Base-by-base conservation (phyloP, 108 stramenopile genomes). In the Cyclotella atomus region DNA sequence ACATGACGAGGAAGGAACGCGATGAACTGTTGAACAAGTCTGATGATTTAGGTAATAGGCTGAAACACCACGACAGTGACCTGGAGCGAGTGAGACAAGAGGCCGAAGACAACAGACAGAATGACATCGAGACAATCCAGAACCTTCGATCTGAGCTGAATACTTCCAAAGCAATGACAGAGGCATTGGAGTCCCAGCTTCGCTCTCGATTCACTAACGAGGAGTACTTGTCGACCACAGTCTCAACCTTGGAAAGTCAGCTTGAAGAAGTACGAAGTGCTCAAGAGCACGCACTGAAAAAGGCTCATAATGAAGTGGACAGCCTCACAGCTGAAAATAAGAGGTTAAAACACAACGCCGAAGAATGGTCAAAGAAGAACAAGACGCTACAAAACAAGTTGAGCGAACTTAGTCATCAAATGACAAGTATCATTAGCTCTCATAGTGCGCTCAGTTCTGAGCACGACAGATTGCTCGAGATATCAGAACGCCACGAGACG, bases 131-230 rank as follows among this genome's bases (percentile, higher is more conserved):
- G 17, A 70, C 66, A 21, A 83, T 86, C 30, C 38, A 79, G 21
- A 77, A 72, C 8, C 53, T 86, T 5, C 80, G 75, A 50, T 83
- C 82, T 12, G 85, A 86, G 44, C 62, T 76, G 21, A 76, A 64
- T 23, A 84, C 85, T 6, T 61, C 81, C 7, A 83, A 77, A 60
- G 85, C 85, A 19, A 81, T 86, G 83, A 65, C 80, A 23, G 83
- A 86, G 67, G 85, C 83, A 24, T 27, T 86, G 28, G 85, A 86
- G 36, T 62, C 68, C 17, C 81, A 86, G 52, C 80, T 86, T 30
- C 70, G 83, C 61, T 81, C 83, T 21, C 73, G 72, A 7, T 86
- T 86, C 41, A 84, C 79, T 24, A 81, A 83, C 43, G 81, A 83
- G 47, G 83, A 86, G 43, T 81, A 84, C 32, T 73, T 86, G 29